Base-by-base conservation (phyloP, 768 basidiomycete species). In the Suillus fuscotomentosus region DNA sequence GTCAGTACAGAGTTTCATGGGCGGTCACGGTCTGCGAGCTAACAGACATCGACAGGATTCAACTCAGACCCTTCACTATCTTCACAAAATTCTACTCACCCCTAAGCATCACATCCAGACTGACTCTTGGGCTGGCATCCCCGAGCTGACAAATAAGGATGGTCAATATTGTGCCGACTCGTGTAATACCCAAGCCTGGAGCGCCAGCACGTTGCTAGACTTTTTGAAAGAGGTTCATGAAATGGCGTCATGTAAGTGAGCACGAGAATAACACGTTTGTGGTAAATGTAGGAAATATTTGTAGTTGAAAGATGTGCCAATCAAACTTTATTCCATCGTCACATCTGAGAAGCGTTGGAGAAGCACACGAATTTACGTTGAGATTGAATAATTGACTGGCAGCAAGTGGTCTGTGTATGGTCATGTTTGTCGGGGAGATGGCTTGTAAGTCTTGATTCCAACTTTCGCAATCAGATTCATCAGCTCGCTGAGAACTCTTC, bases 121-220 rank as follows among this genome's bases (percentile, higher is more conserved):
- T 42, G 94, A 97, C 70, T 81, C 89, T 20, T 99, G 97, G 97
- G 88, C 90, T 61, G 97, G 97, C 31, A 78, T 99, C 27, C 97
- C 97, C 0, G 97, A 99, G 76, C 78, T 95, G 67, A 96, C 94
- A 64, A 95, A 97, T 75, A 85, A 85, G 73, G 84, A 95, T 66
- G 97, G 96, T 13, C 78, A 80, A 45, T 87, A 86, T 77, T 99
- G 97, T 73, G 75, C 76, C 60, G 96, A 99, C 76, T 95, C 94
- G 54, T 99, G 97, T 73, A 81, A 84, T 54, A 95, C 97, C 34
- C 97, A 99, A 73, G 97, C 97, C 5, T 99, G 97, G 97, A 95
- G 93, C 71, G 87, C 94, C 54, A 95, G 93, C 75, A 97, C 94
- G 27, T 76, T 98, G 67, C 80, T 99, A 34, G 96, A 97, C 78